Conservation (phyloP, 2,329 filamentous ascomycete species). For the Hymenoscyphus repandus region DNA sequence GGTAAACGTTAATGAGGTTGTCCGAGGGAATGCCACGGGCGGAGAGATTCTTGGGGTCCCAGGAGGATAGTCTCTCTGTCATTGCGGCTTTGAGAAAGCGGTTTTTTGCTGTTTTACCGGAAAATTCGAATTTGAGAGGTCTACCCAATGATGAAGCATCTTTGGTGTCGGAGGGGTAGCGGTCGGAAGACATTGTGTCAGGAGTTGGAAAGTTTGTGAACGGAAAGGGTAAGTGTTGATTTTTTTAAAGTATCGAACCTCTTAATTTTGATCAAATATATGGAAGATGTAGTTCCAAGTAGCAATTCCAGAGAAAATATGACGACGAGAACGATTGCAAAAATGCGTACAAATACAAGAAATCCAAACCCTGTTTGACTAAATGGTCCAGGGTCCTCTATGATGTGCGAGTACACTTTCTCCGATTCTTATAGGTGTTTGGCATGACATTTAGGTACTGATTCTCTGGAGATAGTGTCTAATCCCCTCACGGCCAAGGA, state of each 20-base stretch:
- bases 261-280: too few species aligned
- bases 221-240: background rate
- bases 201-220: background rate
- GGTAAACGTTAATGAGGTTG: constrained; percentile 51
- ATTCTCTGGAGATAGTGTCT: too few species aligned
- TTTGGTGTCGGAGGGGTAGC: constrained; percentile 22
- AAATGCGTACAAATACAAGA: too few species aligned
- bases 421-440: too few species aligned
- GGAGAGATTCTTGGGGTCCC: constrained; percentile 47
- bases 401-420: background rate
- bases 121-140: constrained; percentile 46
- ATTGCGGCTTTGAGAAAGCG: constrained; percentile 65
- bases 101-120: constrained; percentile 53
- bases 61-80: constrained; percentile 59
- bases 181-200: constrained; percentile 17
- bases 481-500: too few species aligned
- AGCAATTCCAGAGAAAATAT: too few species aligned
- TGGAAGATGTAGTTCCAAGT: too few species aligned
- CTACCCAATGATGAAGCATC: constrained; percentile 36
- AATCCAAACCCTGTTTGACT: too few species aligned
- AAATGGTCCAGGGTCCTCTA: too few species aligned
- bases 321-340: too few species aligned
- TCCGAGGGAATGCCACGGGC: constrained; percentile 49
- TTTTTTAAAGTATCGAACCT: background rate
- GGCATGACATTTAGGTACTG: too few species aligned